phyloP scores from a whole-genome alignment of 371 early-diverging fungal genomes.

The Circinella umbellata region DNA sequence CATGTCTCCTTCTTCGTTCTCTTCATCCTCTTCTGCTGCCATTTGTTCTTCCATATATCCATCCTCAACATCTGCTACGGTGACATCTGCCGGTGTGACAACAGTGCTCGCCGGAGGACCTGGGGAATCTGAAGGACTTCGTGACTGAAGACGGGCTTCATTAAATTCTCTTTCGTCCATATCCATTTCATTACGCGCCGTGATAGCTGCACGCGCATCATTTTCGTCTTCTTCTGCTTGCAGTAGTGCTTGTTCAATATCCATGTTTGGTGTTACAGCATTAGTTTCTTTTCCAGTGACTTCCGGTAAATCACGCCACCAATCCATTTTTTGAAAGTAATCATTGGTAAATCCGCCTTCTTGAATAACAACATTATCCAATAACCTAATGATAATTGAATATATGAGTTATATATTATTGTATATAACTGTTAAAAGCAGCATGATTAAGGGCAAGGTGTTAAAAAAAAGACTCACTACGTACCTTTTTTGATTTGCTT shows the following conservation, averaged over 20 bases:
- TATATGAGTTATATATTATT: too few species aligned
- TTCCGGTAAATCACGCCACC: conserved; percentile 69
- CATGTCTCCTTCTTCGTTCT: conserved; percentile 34
- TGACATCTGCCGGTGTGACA: conserved; percentile 9
- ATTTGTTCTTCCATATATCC: conserved; percentile 21
- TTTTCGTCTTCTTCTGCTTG: conserved; percentile 73
- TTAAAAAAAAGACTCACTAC: neutral
- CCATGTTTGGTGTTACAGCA: conserved; percentile 38
- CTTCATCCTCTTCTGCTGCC: conserved; percentile 12
- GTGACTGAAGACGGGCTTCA: conserved; percentile 37
- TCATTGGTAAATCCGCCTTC: conserved; percentile 84
- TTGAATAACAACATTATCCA: conserved; percentile 89
- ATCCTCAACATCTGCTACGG: conserved; percentile 15
- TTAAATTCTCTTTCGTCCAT: conserved; percentile 70
- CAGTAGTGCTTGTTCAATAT: conserved; percentile 70
- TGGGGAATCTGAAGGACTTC: conserved; percentile 16
- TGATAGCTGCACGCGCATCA: conserved; percentile 70
- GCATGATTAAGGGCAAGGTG: neutral
- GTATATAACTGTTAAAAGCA: too few species aligned
- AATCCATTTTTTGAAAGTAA: conserved; percentile 68
- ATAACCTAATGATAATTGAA: conserved; percentile 42
- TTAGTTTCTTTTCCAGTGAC: conserved; percentile 39
- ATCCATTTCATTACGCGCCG: conserved; percentile 70
- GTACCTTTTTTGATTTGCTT: conserved; percentile 85
- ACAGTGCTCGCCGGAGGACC: neutral